Base-by-base conservation (phyloP, 2,329 filamentous ascomycete species). In the Akanthomyces muscarius region DNA sequence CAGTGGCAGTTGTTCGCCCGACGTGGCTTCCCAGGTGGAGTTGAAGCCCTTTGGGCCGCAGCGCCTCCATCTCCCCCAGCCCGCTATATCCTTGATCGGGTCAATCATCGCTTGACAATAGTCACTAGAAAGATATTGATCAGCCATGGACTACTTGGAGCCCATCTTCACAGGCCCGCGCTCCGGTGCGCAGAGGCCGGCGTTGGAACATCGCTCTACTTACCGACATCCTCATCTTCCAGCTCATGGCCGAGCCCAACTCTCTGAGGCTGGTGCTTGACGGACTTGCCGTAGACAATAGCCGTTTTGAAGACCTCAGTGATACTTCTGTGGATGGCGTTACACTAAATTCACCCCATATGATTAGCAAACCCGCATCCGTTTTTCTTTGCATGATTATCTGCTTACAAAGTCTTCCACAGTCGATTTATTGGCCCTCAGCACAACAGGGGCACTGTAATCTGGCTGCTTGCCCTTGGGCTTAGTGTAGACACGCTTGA, bases 261-360 rank as follows among this genome's bases (percentile, higher is more conserved):
- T 72, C 93, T 87, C 79, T 99, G 95, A 68, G 95, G 95, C 79
- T 98, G 95, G 80, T 99, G 95, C 83, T 98, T 98, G 69, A 98
- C 94, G 62, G 93, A 97, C 75, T 94, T 95, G 69, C 95, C 95
- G 76, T 98, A 99, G 48, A 99, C 95, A 73, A 99, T 89, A 61
- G 95, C 95, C 65, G 89, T 86, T 78, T 94, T 96, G 83, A 99
- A 99, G 70, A 97, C 89, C 70, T 99, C 95, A 63, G 95, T 84
- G 74, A 99, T 98, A 63, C 87, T 96, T 75, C 95, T 92, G 79
- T 99, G 95, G 74, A 99, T 99, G 68, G 91, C 86, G 79, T 97
- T 97, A 79, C 95, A 99, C 92, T 97, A 72, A 62, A 38, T 30
- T 55, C 50, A 62, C 63, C 57, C 53, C 80, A 72, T 5, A 21